Base-by-base conservation (phyloP, 1,284 basidiomycete species). In the Sphaerobolus stellatus region DNA sequence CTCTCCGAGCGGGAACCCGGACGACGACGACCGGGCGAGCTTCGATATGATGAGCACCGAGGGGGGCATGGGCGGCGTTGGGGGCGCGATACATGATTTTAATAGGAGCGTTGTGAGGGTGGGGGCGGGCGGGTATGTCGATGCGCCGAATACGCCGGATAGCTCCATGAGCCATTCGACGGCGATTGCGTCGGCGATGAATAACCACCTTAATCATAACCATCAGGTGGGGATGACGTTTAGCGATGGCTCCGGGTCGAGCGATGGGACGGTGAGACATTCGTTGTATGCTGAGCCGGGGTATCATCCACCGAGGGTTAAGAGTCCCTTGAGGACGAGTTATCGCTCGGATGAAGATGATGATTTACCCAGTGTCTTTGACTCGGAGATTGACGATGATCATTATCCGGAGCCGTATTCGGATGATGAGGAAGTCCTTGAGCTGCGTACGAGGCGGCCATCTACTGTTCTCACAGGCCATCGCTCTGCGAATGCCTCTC, bases 21-120 rank as follows among this genome's bases (percentile, higher is more conserved):
- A 80, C 58, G 75, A 77, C 51, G 81, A 81, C 59, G 78, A 82
- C 48, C 69, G 76, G 54, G 73, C 67, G 48, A 85, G 81, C 58
- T 61, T 84, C 41, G 76, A 78, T 56, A 82, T 79, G 28, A 76
- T 76, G 41, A 78, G 76, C 40, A 69, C 70, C 28, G 75, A 78
- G 33, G 72, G 70, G 13, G 82, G 80, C 28, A 80, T 79, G 5
- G 81, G 81, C 30, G 82, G 81, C 13, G 64, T 83, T 25, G 74
- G 67, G 31, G 73, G 69, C 29, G 71, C 14, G 2, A 34, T 48
- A 13, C 52, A 53, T 16, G 52, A 53, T 22, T 53, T 53, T 31
- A 49, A 49, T 27, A 54, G 31, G 36, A 54, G 53, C 27, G 53
- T 54, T 22, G 53, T 54, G 20, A 25, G 28, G 8, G 30, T 54